Percentiles rank a stretch among this genome's conserved stretches.
phyloP scores from a whole-genome alignment of 2,329 filamentous ascomycete species.

The Endoconidiophora polonica region DNA sequence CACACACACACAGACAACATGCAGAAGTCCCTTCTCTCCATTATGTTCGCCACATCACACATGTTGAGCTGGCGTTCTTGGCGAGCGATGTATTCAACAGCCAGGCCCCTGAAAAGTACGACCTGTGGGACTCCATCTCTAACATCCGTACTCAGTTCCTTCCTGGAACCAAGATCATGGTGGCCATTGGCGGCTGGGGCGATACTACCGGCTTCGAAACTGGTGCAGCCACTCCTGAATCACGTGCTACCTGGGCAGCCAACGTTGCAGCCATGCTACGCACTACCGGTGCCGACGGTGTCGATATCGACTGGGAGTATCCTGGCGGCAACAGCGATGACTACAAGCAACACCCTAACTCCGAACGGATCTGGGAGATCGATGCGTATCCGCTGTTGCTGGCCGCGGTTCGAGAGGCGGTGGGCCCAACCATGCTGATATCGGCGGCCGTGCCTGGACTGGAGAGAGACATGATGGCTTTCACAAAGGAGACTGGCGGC shows the following conservation, averaged over 20 bases:
- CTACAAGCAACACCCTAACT: conserved; percentile 49
- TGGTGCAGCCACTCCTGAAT: conserved; percentile 34
- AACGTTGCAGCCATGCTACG: conserved; percentile 49
- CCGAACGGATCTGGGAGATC: conserved; percentile 42
- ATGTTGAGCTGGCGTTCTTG: conserved; percentile 43
- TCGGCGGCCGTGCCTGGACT: conserved; percentile 54
- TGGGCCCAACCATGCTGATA: conserved; percentile 40
- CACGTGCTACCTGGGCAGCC: conserved; percentile 40
- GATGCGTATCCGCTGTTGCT: conserved; percentile 46
- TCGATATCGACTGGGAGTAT: conserved; percentile 51
- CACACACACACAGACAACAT: conserved; percentile 31
- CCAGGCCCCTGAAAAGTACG: conserved; percentile 24
- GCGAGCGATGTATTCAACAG: conserved; percentile 34
- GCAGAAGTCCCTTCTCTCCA: conserved; percentile 23
- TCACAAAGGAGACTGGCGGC: conserved; percentile 39
- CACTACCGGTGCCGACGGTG: conserved; percentile 46
- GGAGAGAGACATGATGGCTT: conserved; percentile 50
- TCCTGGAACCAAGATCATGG: conserved; percentile 41
- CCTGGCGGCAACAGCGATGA: conserved; percentile 51
- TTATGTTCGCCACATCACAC: conserved; percentile 31
- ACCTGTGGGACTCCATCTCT: conserved; percentile 35
- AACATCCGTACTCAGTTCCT: conserved; percentile 24
- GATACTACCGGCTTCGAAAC: conserved; percentile 45
- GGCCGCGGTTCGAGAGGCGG: conserved; percentile 35
- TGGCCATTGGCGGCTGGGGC: conserved; percentile 63